These are phyloP conservation scores for Acanthamoeba lenticulata DNA, from an alignment of 208 protist species.

Conservation along the genomic window DNA sequence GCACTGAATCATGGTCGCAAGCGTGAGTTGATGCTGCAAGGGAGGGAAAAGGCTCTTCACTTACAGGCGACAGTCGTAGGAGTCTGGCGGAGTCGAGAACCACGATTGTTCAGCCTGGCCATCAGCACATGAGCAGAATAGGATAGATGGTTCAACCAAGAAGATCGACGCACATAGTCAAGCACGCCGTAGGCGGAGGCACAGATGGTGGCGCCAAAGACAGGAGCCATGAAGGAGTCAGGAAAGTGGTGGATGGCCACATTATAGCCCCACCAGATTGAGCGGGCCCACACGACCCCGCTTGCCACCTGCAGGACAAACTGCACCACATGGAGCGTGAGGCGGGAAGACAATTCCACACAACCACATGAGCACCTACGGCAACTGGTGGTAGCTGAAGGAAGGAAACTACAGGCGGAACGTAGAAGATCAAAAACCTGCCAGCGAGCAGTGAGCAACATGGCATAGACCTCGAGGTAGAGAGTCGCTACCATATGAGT, in stretches of 20 bases:
- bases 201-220: not conserved
- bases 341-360: not conserved
- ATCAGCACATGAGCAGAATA: not conserved
- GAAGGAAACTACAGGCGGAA: not conserved
- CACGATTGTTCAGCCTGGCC: not conserved
- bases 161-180: not conserved
- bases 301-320: not conserved
- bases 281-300: not conserved
- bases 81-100: not conserved
- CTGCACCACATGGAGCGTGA: not conserved
- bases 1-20: not conserved
- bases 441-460: not conserved
- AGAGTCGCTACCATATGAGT: not conserved
- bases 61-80: not conserved
- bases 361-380: not conserved
- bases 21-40: not conserved
- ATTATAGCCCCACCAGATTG: not conserved
- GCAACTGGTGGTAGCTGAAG: not conserved
- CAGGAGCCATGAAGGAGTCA: not conserved
- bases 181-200: not conserved
- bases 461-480: not conserved
- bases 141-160: not conserved
- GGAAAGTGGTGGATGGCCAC: not conserved
- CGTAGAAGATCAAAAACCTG: not conserved
- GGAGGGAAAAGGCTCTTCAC: not conserved